Evolutionary conservation across 2,329 filamentous ascomycete species (phyloP), one percentile per base, ranked within the genome.

Genomic region (Thermothelomyces thermophilus): DNA sequence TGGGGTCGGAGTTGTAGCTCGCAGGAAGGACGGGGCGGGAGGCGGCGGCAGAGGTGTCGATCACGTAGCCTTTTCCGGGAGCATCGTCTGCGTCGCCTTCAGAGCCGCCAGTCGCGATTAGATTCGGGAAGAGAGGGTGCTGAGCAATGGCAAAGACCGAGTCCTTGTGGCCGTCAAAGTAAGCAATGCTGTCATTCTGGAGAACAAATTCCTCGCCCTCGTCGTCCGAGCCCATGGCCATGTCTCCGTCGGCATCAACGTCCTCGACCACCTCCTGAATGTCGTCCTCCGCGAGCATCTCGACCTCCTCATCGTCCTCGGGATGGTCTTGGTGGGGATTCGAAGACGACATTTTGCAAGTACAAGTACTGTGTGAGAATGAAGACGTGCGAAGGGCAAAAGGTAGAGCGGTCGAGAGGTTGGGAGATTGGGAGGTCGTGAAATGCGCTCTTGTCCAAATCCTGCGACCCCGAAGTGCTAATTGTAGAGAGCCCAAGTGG

Each of bases 131-230:
- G 6, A 82, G 73, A 3, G 93, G 93, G 66, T 98, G 93, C 66
- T 95, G 89, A 16, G 91, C 89, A 66, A 98, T 93, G 69, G 87
- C 83, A 73, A 96, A 98, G 63, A 98, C 86, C 53, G 86, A 90
- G 76, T 96, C 90, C 60, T 83, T 86, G 73, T 96, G 89, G 31
- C 72, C 69, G 73, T 97, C 93, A 64, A 97, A 96, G 73, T 95
- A 91, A 53, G 89, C 91, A 58, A 84, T 76, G 58, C 89, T 94
- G 75, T 98, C 91, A 74, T 97, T 98, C 56, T 93, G 82, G 6
- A 97, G 76, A 36, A 80, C 71, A 36, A 96, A 82, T 66, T 93
- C 88, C 59, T 83, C 76, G 24, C 54, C 76, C 39, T 74, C 74
- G 40, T 78, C 79, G 39, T 75, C 76, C 3, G 82, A 86, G 63